Evolutionary conservation across 768 basidiomycete genomes (phyloP), one percentile per base, ranked within the genome.

Genomic region (Cystobasidium onofrii): DNA sequence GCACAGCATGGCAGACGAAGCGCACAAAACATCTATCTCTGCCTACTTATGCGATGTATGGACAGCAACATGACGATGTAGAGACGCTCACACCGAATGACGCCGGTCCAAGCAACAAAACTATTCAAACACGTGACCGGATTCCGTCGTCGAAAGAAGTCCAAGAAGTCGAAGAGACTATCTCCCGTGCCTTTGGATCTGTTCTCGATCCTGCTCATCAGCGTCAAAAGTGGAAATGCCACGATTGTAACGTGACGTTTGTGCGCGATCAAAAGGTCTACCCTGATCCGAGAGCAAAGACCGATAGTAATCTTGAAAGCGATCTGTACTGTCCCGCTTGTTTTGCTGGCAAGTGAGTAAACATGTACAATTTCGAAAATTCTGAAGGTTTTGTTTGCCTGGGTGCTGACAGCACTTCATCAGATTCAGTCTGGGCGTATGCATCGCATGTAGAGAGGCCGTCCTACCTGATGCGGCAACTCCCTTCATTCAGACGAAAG

Each of bases 311-410:
- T 29, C 34, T 71, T 1, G 23, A 55, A 20, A 55, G 52, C 54
- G 65, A 29, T 20, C 17, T 50, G 17, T 57, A 34, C 54, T 33
- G 60, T 57, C 65, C 66, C 27, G 17, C 13, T 65, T 77, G 78
- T 31, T 77, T 78, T 62, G 76, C 76, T 29, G 77, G 76, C 76
- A 76, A 77, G 77, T 78, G 17, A 13, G 69, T 36, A 4, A 4
- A n/a, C 12, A 7, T 50, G 4, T 50, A 3, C 46, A n/a, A 3
- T 64, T 2, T 12, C 57, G 12, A 43, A 15, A 18, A 3, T 63
- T 23, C 31, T 15, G 61, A 20, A 4, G 31, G 61, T 13, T 10
- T 7, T 31, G 36, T 25, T 39, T 25, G 15, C 6, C 63, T 64
- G 36, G 27, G 6, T 50, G 46, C 46, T 50, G 46, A 52, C 46